Evolutionary conservation across 306 rosid species (phyloP).

Genomic region (Cicer yamashitae): DNA sequence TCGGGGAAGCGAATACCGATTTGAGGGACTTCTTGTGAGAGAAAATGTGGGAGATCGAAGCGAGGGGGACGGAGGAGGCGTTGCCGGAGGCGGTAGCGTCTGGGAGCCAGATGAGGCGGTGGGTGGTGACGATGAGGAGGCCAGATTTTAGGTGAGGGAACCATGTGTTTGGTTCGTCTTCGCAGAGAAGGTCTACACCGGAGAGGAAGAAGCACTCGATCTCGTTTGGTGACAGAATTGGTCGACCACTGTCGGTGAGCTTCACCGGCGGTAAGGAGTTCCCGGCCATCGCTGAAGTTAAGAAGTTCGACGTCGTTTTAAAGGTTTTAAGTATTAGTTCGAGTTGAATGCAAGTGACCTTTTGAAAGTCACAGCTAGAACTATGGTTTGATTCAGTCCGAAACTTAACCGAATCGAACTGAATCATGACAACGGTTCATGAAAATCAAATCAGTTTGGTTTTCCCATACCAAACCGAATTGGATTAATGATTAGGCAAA

Average conservation of each 20-base stretch:
- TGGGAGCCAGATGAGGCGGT: conserved; percentile 83
- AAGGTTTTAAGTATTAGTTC: neutral
- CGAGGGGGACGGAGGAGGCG: conserved; percentile 58
- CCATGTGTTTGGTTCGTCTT: conserved; percentile 53
- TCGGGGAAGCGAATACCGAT: conserved; percentile 78
- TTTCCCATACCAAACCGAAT: too few species aligned
- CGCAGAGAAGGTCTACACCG: conserved; percentile 77
- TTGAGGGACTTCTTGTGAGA: conserved; percentile 75
- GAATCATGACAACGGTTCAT: too few species aligned
- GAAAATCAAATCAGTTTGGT: too few species aligned
- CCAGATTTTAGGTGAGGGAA: conserved; percentile 86
- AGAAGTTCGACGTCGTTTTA: conserved; percentile 9
- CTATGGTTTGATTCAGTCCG: too few species aligned
- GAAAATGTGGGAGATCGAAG: conserved; percentile 65
- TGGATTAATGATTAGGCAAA: too few species aligned
- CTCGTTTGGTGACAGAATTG: conserved; percentile 71
- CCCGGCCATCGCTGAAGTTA: conserved; percentile 52
- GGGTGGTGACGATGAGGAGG: conserved; percentile 84
- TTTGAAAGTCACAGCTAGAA: too few species aligned
- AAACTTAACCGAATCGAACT: too few species aligned
- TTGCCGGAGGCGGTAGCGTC: conserved; percentile 41
- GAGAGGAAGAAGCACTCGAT: conserved; percentile 83
- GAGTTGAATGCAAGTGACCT: neutral
- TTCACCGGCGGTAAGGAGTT: conserved; percentile 66
- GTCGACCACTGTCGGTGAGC: conserved; percentile 83